phyloP scores from a whole-genome alignment of 164 flowering plant species.

The Vitis rotundifolia region DNA sequence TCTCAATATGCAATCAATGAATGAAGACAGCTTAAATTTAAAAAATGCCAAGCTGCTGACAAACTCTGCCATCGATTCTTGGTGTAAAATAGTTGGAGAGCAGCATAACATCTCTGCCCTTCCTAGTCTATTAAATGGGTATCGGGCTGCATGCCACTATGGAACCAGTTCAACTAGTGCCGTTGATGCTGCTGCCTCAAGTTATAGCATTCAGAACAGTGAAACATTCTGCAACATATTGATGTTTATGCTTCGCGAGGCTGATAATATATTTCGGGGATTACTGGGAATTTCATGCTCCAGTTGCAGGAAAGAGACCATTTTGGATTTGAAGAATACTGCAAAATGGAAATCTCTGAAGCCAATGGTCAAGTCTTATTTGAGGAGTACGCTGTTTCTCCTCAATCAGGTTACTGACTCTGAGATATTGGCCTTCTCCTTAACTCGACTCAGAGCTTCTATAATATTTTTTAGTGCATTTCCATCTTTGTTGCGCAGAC shows the following conservation, averaged over 20 bases:
- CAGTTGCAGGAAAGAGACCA: slow-evolving; percentile 46
- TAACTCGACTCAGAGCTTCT: slow-evolving; percentile 67
- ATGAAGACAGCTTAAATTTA: slow-evolving; percentile 19
- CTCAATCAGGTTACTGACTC: slow-evolving; percentile 68
- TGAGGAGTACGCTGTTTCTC: slow-evolving; percentile 71
- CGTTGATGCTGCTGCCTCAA: slow-evolving; percentile 21
- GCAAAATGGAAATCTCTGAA: slow-evolving; percentile 62
- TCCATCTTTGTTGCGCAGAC: slow-evolving; percentile 55
- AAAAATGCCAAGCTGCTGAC: slow-evolving; percentile 38
- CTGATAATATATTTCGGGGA: slow-evolving; percentile 57
- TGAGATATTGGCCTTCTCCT: slow-evolving; percentile 57
- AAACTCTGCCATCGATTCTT: slow-evolving; percentile 40
- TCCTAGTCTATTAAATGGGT: slow-evolving; percentile 69
- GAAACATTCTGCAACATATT: slow-evolving; percentile 52
- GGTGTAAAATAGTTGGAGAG: slow-evolving; percentile 48
- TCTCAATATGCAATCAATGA: slow-evolving; percentile 21
- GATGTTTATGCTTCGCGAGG: slow-evolving; percentile 64
- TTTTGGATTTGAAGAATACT: slow-evolving; percentile 52
- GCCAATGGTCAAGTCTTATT: slow-evolving; percentile 81
- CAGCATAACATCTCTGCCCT: slow-evolving; percentile 50
- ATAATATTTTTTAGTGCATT: slow-evolving; percentile 67
- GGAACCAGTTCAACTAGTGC: slow-evolving; percentile 45
- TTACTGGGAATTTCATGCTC: slow-evolving; percentile 52
- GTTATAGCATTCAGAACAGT: slow-evolving; percentile 35
- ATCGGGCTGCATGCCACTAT: slow-evolving; percentile 73